Conservation (phyloP, 345 rosid species). For the Citrus sp. region DNA sequence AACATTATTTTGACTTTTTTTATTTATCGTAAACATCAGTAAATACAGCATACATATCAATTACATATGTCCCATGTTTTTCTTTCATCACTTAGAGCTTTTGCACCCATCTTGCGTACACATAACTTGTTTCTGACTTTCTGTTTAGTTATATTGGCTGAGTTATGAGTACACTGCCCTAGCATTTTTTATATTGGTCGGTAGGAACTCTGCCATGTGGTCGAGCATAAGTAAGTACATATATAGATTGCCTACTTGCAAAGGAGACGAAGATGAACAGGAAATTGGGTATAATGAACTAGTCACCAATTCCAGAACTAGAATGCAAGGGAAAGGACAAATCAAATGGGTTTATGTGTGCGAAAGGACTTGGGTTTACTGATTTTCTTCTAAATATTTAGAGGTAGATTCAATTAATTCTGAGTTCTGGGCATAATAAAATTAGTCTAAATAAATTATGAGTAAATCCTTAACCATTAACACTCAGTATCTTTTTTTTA, state of each 20-base stretch:
- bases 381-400: too few relatives aligned
- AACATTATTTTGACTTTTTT: too few relatives aligned
- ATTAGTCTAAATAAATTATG: rapidly evolving
- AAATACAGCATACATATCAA: too few relatives aligned
- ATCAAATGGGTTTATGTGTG: neutral
- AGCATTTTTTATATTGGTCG: neutral
- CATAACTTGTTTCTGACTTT: neutral
- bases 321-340: neutral
- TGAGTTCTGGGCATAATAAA: too few relatives aligned
- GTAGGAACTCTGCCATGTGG: constrained; percentile 5
- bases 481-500: too few relatives aligned
- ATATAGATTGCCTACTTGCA: neutral
- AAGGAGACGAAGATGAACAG: neutral
- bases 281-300: constrained; percentile 7
- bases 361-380: too few relatives aligned
- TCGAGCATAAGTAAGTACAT: neutral
- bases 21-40: too few relatives aligned
- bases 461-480: too few relatives aligned
- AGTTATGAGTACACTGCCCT: neutral
- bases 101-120: too few relatives aligned
- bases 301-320: neutral
- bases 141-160: neutral
- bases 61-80: too few relatives aligned
- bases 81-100: too few relatives aligned
- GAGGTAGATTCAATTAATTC: too few relatives aligned